Conservation (phyloP, 2,329 filamentous ascomycete species). For the Trichoderma sp. region DNA sequence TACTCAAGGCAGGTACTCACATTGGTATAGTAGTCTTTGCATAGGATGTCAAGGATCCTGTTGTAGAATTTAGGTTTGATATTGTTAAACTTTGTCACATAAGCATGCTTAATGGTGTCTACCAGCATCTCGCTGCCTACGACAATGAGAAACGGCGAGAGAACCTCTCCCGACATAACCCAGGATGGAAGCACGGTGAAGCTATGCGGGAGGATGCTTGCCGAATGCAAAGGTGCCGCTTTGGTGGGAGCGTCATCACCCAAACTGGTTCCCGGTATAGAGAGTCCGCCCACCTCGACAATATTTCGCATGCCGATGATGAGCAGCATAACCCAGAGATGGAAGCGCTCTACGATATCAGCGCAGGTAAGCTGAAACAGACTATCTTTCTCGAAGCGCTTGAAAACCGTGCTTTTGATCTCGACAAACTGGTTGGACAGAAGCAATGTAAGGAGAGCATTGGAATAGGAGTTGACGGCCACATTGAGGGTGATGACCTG, state of each 20-base stretch:
- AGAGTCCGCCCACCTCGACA: conserved; percentile 89
- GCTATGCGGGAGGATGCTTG: conserved; percentile 82
- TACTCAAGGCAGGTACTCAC: conserved; percentile 49
- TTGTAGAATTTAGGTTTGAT: conserved; percentile 88
- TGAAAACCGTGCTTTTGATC: conserved; percentile 98
- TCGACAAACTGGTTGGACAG: conserved; percentile 99
- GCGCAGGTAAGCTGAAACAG: conserved; percentile 95
- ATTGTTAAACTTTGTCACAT: conserved; percentile 98
- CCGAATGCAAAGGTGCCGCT: conserved; percentile 63
- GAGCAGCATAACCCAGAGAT: conserved; percentile 94
- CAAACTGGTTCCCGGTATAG: conserved; percentile 55
- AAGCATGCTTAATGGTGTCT: conserved; percentile 95
- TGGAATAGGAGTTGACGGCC: conserved; percentile 97
- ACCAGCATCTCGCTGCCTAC: conserved; percentile 96
- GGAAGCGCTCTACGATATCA: conserved; percentile 95
- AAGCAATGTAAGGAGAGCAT: conserved; percentile 86
- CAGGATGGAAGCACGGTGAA: conserved; percentile 88
- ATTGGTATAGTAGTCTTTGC: conserved; percentile 97
- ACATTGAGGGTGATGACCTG: conserved; percentile 98
- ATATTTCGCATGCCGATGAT: conserved; percentile 97
- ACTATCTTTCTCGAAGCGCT: conserved; percentile 98
- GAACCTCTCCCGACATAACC: conserved; percentile 76
- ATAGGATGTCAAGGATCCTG: conserved; percentile 87
- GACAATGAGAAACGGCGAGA: conserved; percentile 92
- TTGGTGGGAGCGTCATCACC: conserved; percentile 56